phyloP scores from a whole-genome alignment of 257 asterid species.

The Schizonepeta tenuifolia region DNA sequence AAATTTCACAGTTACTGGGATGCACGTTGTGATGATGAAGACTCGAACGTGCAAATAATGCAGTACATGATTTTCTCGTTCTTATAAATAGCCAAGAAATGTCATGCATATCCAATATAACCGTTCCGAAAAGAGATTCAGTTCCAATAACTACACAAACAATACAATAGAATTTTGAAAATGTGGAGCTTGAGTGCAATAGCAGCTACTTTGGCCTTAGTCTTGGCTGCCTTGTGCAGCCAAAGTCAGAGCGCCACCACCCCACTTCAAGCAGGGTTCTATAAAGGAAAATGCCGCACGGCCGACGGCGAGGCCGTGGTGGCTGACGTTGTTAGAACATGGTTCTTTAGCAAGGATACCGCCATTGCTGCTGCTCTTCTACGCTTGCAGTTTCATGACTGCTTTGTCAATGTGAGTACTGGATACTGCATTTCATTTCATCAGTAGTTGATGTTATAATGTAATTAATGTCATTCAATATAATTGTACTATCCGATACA shows the following conservation, averaged over 20 bases:
- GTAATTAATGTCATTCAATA: too few species aligned
- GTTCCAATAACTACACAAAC: neutral
- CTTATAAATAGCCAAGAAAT: slow-evolving; percentile 22
- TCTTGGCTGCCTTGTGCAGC: slow-evolving; percentile 22
- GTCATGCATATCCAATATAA: neutral
- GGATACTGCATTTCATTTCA: neutral
- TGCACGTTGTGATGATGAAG: slow-evolving; percentile 31
- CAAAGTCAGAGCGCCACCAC: slow-evolving; percentile 19
- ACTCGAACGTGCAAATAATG: slow-evolving; percentile 30
- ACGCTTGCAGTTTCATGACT: slow-evolving; percentile 71
- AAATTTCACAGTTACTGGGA: slow-evolving; percentile 11
- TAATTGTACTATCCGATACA: too few species aligned
- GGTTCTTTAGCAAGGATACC: slow-evolving; percentile 37
- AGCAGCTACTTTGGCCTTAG: slow-evolving; percentile 6
- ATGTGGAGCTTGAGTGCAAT: slow-evolving; percentile 30
- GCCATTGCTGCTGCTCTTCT: slow-evolving; percentile 55
- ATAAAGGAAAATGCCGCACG: slow-evolving; percentile 44
- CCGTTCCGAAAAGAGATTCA: neutral
- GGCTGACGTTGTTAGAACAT: slow-evolving; percentile 10
- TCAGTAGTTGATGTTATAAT: too few species aligned
- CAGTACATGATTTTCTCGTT: neutral
- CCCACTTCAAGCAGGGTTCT: slow-evolving; percentile 45
- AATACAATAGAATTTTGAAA: neutral
- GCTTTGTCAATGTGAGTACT: slow-evolving; percentile 56
- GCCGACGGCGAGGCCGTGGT: slow-evolving; percentile 48